Evolutionary conservation across 2,329 filamentous ascomycete genomes (phyloP), one percentile per base, ranked within the genome.

Genomic region (Verticillium nubilum): DNA sequence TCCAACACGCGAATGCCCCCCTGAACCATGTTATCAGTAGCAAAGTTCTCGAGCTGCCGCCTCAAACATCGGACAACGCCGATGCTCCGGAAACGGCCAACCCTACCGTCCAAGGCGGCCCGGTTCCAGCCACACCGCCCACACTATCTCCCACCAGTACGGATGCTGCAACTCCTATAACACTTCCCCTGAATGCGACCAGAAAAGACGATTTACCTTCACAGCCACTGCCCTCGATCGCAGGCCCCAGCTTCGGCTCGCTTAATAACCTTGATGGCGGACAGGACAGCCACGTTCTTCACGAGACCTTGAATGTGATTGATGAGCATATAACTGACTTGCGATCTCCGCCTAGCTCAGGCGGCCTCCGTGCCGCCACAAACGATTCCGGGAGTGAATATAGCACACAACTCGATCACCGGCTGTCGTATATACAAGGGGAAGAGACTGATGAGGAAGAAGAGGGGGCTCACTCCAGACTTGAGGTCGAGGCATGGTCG

Each of bases 371-470:
- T 64, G 68, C 80, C 59, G 74, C 76, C 57, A 75, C 80, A 52
- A 91, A 86, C 63, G 91, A 96, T 72, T 96, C 92, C 2, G 90
- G 88, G 56, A 97, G 92, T 75, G 91, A 96, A 71, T 97, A 97
- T 73, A 96, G 92, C 74, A 90, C 86, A 61, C 86, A 91, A 59
- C 71, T 90, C 42, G 87, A 87, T 62, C 87, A 90, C 66, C 86
- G 92, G 42, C 77, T 94, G 67, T 97, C 94, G 1, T 97, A 96
- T 72, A 94, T 98, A 63, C 90, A 95, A 65, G 95, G 94, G 37
- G 89, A 96, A 64, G 94, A 97, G 74, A 97, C 93, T 1, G 94
- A 98, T 67, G 92, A 97, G 68, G 95, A 98, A 72, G 92, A 95
- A 67, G 87, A 90, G 31, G 81, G 77, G 13, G 70, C 82, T n/a